Evolutionary conservation across 106 monocot genomes (phyloP), one percentile per base, ranked within the genome.

Genomic region (Dendrobium catenatum): DNA sequence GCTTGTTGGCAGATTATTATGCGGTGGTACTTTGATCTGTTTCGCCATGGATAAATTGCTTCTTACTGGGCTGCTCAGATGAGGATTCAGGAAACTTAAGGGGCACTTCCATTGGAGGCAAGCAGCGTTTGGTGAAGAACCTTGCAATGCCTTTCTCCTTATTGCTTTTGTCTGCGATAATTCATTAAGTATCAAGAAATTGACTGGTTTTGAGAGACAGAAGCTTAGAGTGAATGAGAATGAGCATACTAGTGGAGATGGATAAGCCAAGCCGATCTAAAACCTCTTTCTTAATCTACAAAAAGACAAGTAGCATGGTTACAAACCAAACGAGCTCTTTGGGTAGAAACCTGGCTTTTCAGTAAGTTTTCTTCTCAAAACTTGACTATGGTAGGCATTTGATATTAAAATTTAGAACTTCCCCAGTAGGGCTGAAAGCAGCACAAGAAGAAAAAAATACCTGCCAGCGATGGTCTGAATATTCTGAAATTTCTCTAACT

Each of bases 391-490:
- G 51, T 3, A 11, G 51, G 13, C 51, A 51, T 51, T 66, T 66
- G n/a, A 24, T 24, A 70, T 37, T 15, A 70, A 10, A 27, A 70
- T 27, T 13, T 15, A 37, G 37, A 70, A 15, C 33, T 70, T 33
- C 20, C 33, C 11, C 64, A 66, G 0, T 26, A 27, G 26, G 67
- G 15, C 31, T 6, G 70, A 33, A 37, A 70, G 10, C 37, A 70
- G 70, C 22, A 66, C 24, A 5, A 72, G 37, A 37, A 37, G 31
- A 15, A 72, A 72, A 79, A 67, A 27, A 75, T 79, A 96, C 93
- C 93, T 94, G 84, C 96, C 96, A 96, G 16, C 81, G 91, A 72
- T 87, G 91, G 78, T 94, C 93, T 42, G 90, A 87, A 83, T 90
- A 92, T 22, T 88, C 84, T 67, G 93, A 84, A 70, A 89, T 85